Percentiles rank a stretch among this genome's conserved stretches.
Conservation (phyloP, 2,329 filamentous ascomycete genomes). For the Alternaria sp. region DNA sequence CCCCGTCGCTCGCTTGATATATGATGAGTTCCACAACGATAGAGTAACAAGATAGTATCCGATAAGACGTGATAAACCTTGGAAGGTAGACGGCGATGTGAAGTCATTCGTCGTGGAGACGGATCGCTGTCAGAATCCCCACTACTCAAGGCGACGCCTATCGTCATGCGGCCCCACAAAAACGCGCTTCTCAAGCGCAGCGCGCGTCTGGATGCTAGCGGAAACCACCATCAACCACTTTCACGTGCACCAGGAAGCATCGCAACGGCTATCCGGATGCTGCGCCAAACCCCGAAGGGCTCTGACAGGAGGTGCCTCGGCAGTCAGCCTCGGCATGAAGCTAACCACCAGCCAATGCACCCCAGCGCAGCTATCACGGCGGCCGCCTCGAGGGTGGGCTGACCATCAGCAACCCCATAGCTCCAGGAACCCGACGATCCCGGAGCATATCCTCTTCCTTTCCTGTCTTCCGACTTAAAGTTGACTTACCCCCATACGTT, state of each 20-base stretch:
- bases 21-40: background rate
- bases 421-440: background rate
- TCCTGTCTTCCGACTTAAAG: background rate
- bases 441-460: background rate
- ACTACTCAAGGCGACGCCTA: constrained; percentile 1
- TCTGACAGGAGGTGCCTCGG: constrained; percentile 8
- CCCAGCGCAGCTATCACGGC: background rate
- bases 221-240: background rate
- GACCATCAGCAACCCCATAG: background rate
- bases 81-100: background rate
- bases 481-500: background rate
- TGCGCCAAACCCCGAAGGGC: background rate
- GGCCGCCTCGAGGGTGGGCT: background rate
- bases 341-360: background rate
- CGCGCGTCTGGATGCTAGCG: background rate
- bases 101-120: background rate
- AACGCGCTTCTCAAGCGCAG: background rate
- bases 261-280: background rate
- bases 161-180: constrained; percentile 14
- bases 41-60: background rate
- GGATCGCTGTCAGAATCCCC: background rate
- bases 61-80: background rate
- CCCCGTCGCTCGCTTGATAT: background rate
- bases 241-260: background rate
- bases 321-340: constrained; percentile 2